These are phyloP conservation scores for Trametes punicea DNA, from an alignment of 768 basidiomycete genomes.

Conservation along the genomic window DNA sequence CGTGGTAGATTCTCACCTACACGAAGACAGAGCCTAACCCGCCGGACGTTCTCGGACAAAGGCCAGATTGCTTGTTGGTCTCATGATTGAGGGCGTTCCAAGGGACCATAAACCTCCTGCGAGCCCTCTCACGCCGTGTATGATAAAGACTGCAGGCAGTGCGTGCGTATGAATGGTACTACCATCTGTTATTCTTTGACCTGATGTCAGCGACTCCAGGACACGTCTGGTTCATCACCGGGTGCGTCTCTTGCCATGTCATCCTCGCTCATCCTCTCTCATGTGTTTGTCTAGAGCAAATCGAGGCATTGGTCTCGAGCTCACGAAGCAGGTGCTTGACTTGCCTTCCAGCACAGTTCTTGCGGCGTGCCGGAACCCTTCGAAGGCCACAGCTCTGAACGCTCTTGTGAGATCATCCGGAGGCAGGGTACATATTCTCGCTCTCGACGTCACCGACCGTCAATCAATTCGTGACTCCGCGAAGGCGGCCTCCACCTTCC, in stretches of 20 bases:
- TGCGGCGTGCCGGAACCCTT: slow-evolving; percentile 31
- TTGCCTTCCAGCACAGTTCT: slow-evolving; percentile 28
- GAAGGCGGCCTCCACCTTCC: slow-evolving; percentile 23
- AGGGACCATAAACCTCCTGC: too few relatives aligned
- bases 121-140: too few relatives aligned
- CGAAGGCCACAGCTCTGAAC: slow-evolving; percentile 22
- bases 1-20: too few relatives aligned
- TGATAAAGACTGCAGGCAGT: too few relatives aligned
- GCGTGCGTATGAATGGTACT: too few relatives aligned
- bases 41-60: too few relatives aligned
- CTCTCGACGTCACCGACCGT: slow-evolving; percentile 30
- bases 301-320: slow-evolving; percentile 32
- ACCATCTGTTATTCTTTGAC: neutral
- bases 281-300: neutral
- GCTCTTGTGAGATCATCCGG: slow-evolving; percentile 21
- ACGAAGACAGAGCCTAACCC: too few relatives aligned
- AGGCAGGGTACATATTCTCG: slow-evolving; percentile 33
- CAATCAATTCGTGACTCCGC: slow-evolving; percentile 28
- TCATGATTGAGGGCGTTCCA: too few relatives aligned
- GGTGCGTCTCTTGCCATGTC: neutral
- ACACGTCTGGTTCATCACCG: slow-evolving; percentile 10
- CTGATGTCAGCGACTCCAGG: neutral
- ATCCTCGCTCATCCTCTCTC: neutral
- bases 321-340: slow-evolving; percentile 24
- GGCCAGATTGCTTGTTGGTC: too few relatives aligned